Evolutionary conservation across 164 flowering plant species (phyloP).

Genomic region (Tetracentron sinense): DNA sequence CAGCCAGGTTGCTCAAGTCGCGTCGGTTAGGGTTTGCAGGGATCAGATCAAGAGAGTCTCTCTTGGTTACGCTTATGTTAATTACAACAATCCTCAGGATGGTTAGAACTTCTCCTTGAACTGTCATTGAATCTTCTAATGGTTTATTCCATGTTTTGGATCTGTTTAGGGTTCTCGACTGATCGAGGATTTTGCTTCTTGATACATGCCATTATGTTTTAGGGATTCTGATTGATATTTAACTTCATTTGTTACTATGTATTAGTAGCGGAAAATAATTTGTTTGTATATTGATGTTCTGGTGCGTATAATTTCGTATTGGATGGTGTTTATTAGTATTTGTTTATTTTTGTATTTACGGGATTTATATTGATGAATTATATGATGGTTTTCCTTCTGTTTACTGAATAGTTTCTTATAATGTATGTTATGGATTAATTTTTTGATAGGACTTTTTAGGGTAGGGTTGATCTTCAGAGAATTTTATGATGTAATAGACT

Average conservation of each 20-base stretch:
- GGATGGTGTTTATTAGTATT: too few relatives aligned
- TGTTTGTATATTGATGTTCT: neutral
- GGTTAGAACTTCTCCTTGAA: constrained; percentile 28
- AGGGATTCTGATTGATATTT: neutral
- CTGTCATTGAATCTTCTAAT: neutral
- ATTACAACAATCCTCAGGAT: constrained; percentile 46
- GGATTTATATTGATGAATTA: too few relatives aligned
- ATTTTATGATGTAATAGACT: too few relatives aligned
- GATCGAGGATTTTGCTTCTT: neutral
- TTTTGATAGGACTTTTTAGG: too few relatives aligned
- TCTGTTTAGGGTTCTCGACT: neutral
- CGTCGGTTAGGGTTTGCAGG: constrained; percentile 63
- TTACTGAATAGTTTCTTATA: too few relatives aligned
- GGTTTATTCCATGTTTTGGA: neutral
- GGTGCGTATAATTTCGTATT: too few relatives aligned
- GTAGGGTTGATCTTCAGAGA: too few relatives aligned
- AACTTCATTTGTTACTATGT: too few relatives aligned
- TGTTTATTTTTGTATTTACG: too few relatives aligned
- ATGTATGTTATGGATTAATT: too few relatives aligned
- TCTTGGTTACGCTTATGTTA: constrained; percentile 69
- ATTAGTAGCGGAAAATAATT: too few relatives aligned
- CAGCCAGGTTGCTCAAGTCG: constrained; percentile 42
- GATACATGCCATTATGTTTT: neutral
- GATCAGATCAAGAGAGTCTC: constrained; percentile 49
- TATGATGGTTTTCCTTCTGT: too few relatives aligned